phyloP scores from a whole-genome alignment of 148 eudicot species.

The Silene conica region DNA sequence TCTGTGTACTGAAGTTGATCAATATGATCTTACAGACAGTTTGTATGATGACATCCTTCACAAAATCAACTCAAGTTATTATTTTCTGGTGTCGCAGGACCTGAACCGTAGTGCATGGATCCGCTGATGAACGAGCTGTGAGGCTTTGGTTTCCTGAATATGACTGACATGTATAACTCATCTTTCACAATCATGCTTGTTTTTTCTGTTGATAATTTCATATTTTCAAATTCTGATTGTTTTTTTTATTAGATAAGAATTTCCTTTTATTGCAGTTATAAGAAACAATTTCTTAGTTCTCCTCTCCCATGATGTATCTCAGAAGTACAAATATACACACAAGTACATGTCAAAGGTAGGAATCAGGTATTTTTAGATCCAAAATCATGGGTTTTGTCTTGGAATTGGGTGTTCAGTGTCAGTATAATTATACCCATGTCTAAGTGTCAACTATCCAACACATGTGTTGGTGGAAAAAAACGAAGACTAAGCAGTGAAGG shows the following conservation, averaged over 20 bases:
- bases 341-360: not conserved
- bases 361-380: not conserved
- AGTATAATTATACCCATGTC: not conserved
- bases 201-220: not conserved
- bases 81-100: too few species aligned
- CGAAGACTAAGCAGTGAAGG: not conserved
- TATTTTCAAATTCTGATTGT: too few species aligned
- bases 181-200: not conserved
- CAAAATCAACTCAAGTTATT: too few species aligned
- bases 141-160: too few species aligned
- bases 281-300: not conserved
- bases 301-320: not conserved
- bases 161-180: too few species aligned
- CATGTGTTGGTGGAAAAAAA: not conserved
- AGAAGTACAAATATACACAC: not conserved
- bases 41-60: too few species aligned
- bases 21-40: too few species aligned
- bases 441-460: not conserved
- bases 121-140: too few species aligned
- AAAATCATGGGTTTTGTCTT: too few species aligned
- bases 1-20: too few species aligned
- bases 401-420: too few species aligned
- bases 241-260: not conserved
- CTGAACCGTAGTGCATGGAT: too few species aligned
- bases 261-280: not conserved